Base-by-base conservation (phyloP, 2,329 filamentous ascomycete genomes). In the Onygenales sp. region DNA sequence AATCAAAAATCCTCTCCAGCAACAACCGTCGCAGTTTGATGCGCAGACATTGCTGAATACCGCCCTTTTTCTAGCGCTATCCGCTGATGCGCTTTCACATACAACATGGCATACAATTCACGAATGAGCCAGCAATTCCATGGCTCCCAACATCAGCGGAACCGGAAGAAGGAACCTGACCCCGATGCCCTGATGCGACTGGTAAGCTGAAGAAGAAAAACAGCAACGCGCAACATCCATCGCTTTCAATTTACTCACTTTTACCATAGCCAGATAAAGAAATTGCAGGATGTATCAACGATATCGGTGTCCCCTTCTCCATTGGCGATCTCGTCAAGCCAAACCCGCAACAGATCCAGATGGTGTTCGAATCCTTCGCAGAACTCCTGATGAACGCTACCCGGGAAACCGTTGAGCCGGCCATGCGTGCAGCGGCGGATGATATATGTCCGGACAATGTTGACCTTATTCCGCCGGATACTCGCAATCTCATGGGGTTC, bases 311-410 rank as follows among this genome's bases (percentile, higher is more conserved):
- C 63, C 84, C 83, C 32, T 96, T 97, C 70, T 87, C 83, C 37
- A 77, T 91, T 14, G 82, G 86, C 56, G 92, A 98, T 71, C 80
- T 98, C 42, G 84, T 92, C 62, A 97, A 96, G 67, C 93, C 93
- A 4, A 95, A 95, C 63, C 86, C 93, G 2, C 82, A 92, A 56
- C 90, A 95, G 65, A 91, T 97, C 52, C 93, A 98, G 71, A 90
- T 93, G 77, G 90, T 98, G 51, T 95, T 97, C 67, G 93, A 98
- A 77, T 95, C 90, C 86, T 93, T 98, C 62, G 91, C 90, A 55
- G 91, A 96, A 66, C 78, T 96, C 14, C 81, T 97, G 32, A 88
- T 96, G 75, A 96, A 95, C 73, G 86, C 88, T 52, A 96, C 91
- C 37, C 87, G 90, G 62, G 90, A 95, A 61, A 89, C 90, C 5